A percentile compares a stretch with the other conserved stretches of the same genome.
Conservation (phyloP, 2,329 filamentous ascomycete species). For the Penicillium fuscoglaucum region DNA sequence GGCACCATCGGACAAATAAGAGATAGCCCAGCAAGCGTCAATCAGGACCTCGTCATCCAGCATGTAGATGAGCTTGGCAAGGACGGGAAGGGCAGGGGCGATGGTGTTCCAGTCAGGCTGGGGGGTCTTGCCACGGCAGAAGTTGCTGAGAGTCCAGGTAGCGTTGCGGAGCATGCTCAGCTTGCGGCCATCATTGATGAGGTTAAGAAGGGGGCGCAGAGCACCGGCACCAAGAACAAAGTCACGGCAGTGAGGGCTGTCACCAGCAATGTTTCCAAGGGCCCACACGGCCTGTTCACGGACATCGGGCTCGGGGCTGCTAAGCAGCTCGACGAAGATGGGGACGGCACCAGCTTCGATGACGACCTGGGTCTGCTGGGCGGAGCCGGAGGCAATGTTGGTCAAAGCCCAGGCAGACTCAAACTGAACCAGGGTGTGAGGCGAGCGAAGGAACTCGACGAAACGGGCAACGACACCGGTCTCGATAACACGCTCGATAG, state of each 20-base stretch:
- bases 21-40: constrained; percentile 99
- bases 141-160: constrained; percentile 99
- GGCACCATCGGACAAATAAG: constrained; percentile 93
- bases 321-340: constrained; percentile 95
- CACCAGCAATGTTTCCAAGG: constrained; percentile 96
- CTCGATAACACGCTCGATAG: constrained; percentile 99
- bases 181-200: constrained; percentile 96
- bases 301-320: constrained; percentile 95
- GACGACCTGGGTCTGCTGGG: constrained; percentile 95
- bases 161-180: constrained; percentile 98
- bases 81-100: constrained; percentile 86
- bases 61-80: constrained; percentile 97
- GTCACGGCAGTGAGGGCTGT: constrained; percentile 95
- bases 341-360: constrained; percentile 97
- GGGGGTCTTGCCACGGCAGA: constrained; percentile 98
- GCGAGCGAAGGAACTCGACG: constrained; percentile 96
- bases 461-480: constrained; percentile 96
- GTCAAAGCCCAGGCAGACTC: constrained; percentile 98
- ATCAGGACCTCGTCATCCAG: constrained; percentile 98
- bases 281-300: constrained; percentile 98
- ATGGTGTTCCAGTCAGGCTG: constrained; percentile 98
- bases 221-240: constrained; percentile 92
- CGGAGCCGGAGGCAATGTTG: constrained; percentile 97
- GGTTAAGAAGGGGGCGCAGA: constrained; percentile 80
- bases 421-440: constrained; percentile 97